Base-by-base conservation (phyloP, 2,329 filamentous ascomycete genomes). In the Fusarium paranaense region DNA sequence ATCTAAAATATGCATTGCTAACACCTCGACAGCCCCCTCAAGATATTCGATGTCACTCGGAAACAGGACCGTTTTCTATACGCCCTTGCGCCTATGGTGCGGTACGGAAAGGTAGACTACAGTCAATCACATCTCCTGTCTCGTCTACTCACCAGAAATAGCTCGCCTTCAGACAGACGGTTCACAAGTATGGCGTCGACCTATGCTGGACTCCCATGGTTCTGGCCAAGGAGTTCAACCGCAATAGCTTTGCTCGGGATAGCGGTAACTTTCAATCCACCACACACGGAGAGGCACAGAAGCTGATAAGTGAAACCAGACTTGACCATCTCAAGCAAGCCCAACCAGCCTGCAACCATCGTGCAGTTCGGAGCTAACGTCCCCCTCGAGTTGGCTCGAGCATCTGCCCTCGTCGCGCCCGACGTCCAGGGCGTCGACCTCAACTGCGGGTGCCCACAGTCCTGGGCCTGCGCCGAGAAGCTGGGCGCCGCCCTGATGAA, bases 201-300 rank as follows among this genome's bases (percentile, higher is more conserved):
- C 80, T 94, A 8, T 90, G 89, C 73, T 94, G 92, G 89, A 93
- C 91, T 3, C 92, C 92, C 50, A 94, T 94, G 92, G 90, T 92
- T 64, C 83, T 92, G 4, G 90, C 91, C 61, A 92, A 92, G 77
- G 91, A 92, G 78, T 93, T 92, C 80, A 92, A 92, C 82, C 86
- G 91, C 27, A 92, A 85, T 76, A 79, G 82, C 22, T 83, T 89
- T 73, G 91, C 91, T 59, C 85, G 91, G 65, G 88, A 91, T 71
- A 90, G 89, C 78, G 90, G 89, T 90, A 72, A 57, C 82, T 27
- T 27, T 11, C 9, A 27, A 5, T 27, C 22, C 25, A 27, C 2
- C 9, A 47, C 9, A 25, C 16, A 5, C 10, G 13, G 42, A 47
- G 10, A 16, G 1, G 1, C 13, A 1, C 52, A 33, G 32, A 33